Percentiles rank a stretch among this genome's conserved stretches.
phyloP scores from a whole-genome alignment of 2,329 filamentous ascomycete species.

The Xylaria sp. region DNA sequence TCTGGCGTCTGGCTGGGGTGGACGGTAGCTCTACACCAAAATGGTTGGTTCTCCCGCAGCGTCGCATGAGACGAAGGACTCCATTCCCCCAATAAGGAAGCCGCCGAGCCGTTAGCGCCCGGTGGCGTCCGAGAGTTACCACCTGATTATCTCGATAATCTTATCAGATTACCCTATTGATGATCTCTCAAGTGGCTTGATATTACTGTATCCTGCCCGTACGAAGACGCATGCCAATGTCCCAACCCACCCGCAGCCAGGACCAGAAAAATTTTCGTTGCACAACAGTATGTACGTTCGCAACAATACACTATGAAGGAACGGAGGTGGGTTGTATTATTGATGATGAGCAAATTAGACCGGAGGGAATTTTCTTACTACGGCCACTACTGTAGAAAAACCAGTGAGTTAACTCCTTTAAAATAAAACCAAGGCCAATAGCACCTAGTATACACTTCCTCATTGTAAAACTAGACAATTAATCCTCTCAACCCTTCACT shows the following conservation, averaged over 20 bases:
- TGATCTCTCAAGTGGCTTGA: not conserved
- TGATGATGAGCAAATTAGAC: not conserved
- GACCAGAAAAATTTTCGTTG: not conserved
- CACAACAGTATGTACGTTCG: not conserved
- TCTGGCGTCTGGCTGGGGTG: too few species aligned
- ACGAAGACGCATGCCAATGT: not conserved
- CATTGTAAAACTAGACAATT: not conserved
- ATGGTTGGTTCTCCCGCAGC: not conserved
- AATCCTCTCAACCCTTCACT: not conserved
- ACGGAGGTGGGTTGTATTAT: not conserved
- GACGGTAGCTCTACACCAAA: too few species aligned
- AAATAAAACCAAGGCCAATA: not conserved
- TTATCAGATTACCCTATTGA: slow-evolving; percentile 2
- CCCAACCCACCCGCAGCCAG: not conserved
- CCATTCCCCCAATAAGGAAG: not conserved
- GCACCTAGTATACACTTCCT: not conserved
- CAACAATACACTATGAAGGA: not conserved
- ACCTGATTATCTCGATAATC: slow-evolving; percentile 16
- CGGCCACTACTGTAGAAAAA: not conserved
- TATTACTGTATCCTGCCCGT: not conserved
- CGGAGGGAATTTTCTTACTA: not conserved
- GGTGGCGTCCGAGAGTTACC: not conserved
- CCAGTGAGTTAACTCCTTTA: not conserved
- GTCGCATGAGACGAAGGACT: slow-evolving; percentile 1
- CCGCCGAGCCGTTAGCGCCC: not conserved